These are phyloP conservation scores for Drosera spatulata DNA, from an alignment of 179 eudicot species.

Conservation along the genomic window DNA sequence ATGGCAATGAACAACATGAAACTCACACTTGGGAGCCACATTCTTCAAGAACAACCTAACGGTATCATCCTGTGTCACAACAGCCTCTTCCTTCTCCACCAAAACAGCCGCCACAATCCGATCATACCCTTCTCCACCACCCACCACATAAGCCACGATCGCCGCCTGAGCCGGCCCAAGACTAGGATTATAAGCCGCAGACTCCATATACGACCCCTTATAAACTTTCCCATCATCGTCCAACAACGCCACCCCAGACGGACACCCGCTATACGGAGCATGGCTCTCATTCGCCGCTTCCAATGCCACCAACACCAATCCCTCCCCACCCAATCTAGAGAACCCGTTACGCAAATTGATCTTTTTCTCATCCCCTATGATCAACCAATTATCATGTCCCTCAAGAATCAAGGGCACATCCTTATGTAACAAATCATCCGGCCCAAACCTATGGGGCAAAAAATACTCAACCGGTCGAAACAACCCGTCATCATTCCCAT, in stretches of 20 bases:
- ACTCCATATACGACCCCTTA: conserved; percentile 68
- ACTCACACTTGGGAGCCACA: conserved; percentile 47
- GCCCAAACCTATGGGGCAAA: conserved; percentile 62
- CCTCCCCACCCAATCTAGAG: conserved; percentile 4
- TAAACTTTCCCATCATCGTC: conserved; percentile 47
- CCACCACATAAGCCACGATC: conserved; percentile 49
- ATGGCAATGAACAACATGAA: conserved; percentile 48
- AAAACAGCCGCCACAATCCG: conserved; percentile 50
- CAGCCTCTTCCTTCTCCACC: conserved; percentile 57
- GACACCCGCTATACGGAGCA: conserved; percentile 71
- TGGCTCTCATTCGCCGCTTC: conserved; percentile 70
- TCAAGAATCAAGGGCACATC: conserved; percentile 62
- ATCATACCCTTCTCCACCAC: conserved; percentile 33
- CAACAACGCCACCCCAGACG: conserved; percentile 67
- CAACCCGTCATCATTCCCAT: neutral
- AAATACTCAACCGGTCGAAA: conserved; percentile 37
- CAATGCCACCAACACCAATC: conserved; percentile 35
- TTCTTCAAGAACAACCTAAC: conserved; percentile 45
- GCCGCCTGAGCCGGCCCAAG: conserved; percentile 77
- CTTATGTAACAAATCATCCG: conserved; percentile 44
- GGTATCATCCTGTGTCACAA: conserved; percentile 64
- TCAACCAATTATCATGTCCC: conserved; percentile 27
- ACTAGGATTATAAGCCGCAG: conserved; percentile 88
- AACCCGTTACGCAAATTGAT: conserved; percentile 22
- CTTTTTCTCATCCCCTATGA: neutral